Conservation (phyloP, 2,329 filamentous ascomycete species). For the Calonectria henricotiae region DNA sequence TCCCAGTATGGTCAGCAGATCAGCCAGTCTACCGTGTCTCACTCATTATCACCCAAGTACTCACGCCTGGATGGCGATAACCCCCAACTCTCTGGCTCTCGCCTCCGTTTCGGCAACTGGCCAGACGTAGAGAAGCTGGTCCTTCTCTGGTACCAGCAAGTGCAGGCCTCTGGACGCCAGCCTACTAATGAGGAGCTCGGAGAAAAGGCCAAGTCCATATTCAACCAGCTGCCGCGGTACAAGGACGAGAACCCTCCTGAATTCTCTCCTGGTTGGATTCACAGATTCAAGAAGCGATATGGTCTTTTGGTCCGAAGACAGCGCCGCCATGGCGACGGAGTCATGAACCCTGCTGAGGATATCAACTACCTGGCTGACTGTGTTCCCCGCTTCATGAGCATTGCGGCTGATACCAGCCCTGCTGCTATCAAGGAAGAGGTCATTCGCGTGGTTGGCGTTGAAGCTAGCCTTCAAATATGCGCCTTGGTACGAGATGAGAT, state of each 20-base stretch:
- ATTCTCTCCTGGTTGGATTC: constrained; percentile 77
- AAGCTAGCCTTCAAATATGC: constrained; percentile 69
- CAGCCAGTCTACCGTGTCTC: constrained; percentile 76
- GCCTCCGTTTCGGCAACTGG: constrained; percentile 76
- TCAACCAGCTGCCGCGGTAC: constrained; percentile 72
- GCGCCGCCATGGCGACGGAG: constrained; percentile 67
- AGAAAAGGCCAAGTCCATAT: constrained; percentile 75
- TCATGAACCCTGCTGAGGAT: constrained; percentile 68
- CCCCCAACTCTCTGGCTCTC: constrained; percentile 75
- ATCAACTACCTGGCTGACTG: constrained; percentile 75
- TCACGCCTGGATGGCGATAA: constrained; percentile 74
- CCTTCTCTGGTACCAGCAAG: constrained; percentile 70
- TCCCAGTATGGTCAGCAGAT: constrained; percentile 73
- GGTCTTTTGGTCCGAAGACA: constrained; percentile 73
- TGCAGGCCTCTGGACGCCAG: constrained; percentile 69
- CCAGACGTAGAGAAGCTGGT: constrained; percentile 75
- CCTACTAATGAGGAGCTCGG: constrained; percentile 76
- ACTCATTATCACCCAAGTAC: constrained; percentile 75
- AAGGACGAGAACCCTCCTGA: constrained; percentile 74
- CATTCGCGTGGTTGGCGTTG: constrained; percentile 70
- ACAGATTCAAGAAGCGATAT: constrained; percentile 77
- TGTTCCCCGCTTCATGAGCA: constrained; percentile 73
- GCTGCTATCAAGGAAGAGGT: constrained; percentile 73
- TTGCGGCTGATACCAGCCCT: constrained; percentile 73
- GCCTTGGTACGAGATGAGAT: constrained; percentile 74